A percentile compares a stretch with the other conserved stretches of the same genome.
Evolutionary conservation across 2,329 filamentous ascomycete genomes (phyloP).

Genomic region (Huntiella abstrusa): DNA sequence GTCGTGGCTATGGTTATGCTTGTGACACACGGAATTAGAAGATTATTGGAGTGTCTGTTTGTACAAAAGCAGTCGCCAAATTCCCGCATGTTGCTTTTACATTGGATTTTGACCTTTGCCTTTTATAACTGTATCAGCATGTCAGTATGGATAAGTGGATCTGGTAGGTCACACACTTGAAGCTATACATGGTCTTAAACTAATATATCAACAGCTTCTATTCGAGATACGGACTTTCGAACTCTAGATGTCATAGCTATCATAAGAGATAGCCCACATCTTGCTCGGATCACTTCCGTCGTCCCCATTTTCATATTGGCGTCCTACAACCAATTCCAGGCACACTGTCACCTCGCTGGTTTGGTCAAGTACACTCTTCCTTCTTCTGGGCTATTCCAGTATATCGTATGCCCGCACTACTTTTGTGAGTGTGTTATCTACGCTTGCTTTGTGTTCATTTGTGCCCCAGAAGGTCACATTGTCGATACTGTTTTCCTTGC

Average conservation of each 20-base stretch:
- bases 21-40: slow-evolving; percentile 52
- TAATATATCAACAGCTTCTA: slow-evolving; percentile 16
- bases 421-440: slow-evolving; percentile 77
- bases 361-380: slow-evolving; percentile 74
- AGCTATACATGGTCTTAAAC: not conserved
- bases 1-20: slow-evolving; percentile 53
- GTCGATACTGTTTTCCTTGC: slow-evolving; percentile 58
- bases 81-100: slow-evolving; percentile 68
- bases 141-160: slow-evolving; percentile 70
- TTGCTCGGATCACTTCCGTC: slow-evolving; percentile 20
- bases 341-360: slow-evolving; percentile 49
- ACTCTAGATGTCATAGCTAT: not conserved
- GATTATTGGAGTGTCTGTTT: slow-evolving; percentile 54
- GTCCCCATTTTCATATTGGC: slow-evolving; percentile 48
- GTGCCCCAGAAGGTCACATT: slow-evolving; percentile 45
- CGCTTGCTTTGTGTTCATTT: slow-evolving; percentile 51
- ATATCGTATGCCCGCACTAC: slow-evolving; percentile 75
- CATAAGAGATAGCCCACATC: no score
- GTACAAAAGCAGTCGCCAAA: slow-evolving; percentile 44
- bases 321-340: slow-evolving; percentile 55
- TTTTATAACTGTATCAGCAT: slow-evolving; percentile 62
- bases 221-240: slow-evolving; percentile 13
- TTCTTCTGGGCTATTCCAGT: slow-evolving; percentile 48
- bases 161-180: slow-evolving; percentile 30
- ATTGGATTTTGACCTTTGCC: slow-evolving; percentile 59